Base-by-base conservation (phyloP, 805 yeast genomes). In the Candida berthetii region DNA sequence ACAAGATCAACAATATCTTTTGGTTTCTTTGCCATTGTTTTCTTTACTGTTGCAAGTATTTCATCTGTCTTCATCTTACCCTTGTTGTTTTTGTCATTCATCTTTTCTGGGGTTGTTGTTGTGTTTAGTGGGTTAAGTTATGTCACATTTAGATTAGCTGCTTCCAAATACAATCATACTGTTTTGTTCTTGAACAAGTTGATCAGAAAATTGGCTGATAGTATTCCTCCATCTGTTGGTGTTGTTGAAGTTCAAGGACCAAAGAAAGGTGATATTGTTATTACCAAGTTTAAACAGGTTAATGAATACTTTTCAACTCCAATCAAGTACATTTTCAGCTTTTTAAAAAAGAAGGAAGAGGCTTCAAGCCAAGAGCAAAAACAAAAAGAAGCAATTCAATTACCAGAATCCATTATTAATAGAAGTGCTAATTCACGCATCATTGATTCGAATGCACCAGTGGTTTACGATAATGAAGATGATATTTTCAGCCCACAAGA, bases 171-270 rank as follows among this genome's bases (percentile, higher is more conserved):
- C 40, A 50, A 49, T 45, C 51, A 47, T 16, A 46, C 52, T 2
- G 58, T 55, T 3, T 38, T 54, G 27, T 49, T 56, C 32, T 43
- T 56, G 29, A 53, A 53, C 41, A 52, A 49, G 15, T 29, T 51
- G n/a, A 48, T 50, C 28, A 52, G 57, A 43, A 47, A 42, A 31
- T 40, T 51, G 52, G 53, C 51, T 47, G 56, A 49, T 35, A 48
- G 43, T 38, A 49, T 57, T 27, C 61, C 61, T 9, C 61, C 61
- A 8, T 54, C 58, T 17, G 58, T 57, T 19, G 60, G 60, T 8
- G 37, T 43, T 15, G 43, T 39, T 15, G 60, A 56, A 36, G 6
- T 36, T 24, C 13, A 24, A 36, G 31, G 18, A 25, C 20, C 28
- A 29, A 24, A 29, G 14, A 32, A 37, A 7, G 3, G 6, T 27